Conservation (phyloP, 495 filamentous ascomycete species). For the Hypoxylon fuscum region DNA sequence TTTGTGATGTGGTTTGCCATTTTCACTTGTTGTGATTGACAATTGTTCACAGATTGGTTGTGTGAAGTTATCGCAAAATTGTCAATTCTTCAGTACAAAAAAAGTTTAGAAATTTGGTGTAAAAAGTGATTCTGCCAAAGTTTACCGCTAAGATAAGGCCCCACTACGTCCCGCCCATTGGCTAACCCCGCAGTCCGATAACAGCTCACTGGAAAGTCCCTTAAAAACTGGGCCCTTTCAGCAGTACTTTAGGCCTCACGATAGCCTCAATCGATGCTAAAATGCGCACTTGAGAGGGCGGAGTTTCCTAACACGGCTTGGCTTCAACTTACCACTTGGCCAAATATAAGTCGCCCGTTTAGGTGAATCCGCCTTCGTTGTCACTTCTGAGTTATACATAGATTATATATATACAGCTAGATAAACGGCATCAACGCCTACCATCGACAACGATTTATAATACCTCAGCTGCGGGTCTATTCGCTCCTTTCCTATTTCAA, state of each 20-base stretch:
- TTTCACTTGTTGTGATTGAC: conserved; percentile 13
- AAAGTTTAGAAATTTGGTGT: conserved; percentile 33
- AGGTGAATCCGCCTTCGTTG: background rate
- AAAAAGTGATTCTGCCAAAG: conserved; percentile 46
- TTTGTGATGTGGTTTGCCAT: conserved; percentile 63
- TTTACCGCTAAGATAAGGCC: conserved; percentile 51
- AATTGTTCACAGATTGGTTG: no score
- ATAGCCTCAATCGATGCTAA: conserved; percentile 28
- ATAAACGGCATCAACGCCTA: no score
- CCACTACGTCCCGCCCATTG: conserved; percentile 31
- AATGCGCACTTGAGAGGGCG: conserved; percentile 12
- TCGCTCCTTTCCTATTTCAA: background rate
- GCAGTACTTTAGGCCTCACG: conserved; percentile 18
- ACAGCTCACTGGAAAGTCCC: conserved; percentile 19
- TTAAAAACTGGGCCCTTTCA: conserved; percentile 20
- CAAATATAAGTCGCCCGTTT: background rate
- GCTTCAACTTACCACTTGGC: background rate
- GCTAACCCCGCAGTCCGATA: conserved; percentile 30
- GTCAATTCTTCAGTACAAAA: conserved; percentile 11
- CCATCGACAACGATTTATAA: no score
- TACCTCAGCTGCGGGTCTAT: conserved; percentile 1
- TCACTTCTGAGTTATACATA: background rate
- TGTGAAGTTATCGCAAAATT: background rate
- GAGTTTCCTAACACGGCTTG: conserved; percentile 42
- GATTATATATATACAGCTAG: no score